Evolutionary conservation across 1,284 basidiomycete genomes (phyloP), one percentile per base, ranked within the genome.

Genomic region (Pseudozyma tsukubaensis): DNA sequence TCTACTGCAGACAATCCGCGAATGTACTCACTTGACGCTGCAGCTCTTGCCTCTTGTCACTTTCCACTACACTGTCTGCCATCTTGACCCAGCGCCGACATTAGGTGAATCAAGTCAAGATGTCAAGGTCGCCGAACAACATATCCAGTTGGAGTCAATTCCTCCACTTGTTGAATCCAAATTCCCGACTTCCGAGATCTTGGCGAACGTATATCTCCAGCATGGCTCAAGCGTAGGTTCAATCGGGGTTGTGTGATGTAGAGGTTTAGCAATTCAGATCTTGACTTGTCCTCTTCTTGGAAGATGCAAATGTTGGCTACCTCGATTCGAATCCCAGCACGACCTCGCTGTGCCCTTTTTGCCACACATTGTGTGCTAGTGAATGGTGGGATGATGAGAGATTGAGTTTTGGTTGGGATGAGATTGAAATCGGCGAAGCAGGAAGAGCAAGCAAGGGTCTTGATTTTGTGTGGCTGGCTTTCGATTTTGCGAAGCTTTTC

Each of bases 301-400:
- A 19, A 29, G 21, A 37, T 37, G 34, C 6, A 56, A 58, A 48
- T 40, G 8, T 71, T 60, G 62, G 53, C 49, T 24, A 71, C 68
- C 68, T 65, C 61, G 62, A 51, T 71, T 71, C 62, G 68, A 65
- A 47, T 59, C 59, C 62, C 62, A 62, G 68, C 62, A 71, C 40
- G 68, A 66, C 55, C 65, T 35, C 14, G 16, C 43, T 49, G 49
- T 50, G 58, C 58, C 24, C 35, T 9, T 45, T 6, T n/a, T 18
- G 6, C 6, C 18, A n/a, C 40, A n/a, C 12, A 7, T 6, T 7
- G 9, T 43, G 40, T 43, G n/a, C n/a, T n/a, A n/a, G n/a, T n/a
- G n/a, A n/a, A n/a, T n/a, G n/a, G n/a, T n/a, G n/a, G n/a, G n/a
- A n/a, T 43, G 40, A 43, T 43, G 8, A 43, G n/a, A 43, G n/a